These are phyloP conservation scores for Aechmea fasciata DNA, from an alignment of 176 grass and related monocot genomes.

Conservation along the genomic window DNA sequence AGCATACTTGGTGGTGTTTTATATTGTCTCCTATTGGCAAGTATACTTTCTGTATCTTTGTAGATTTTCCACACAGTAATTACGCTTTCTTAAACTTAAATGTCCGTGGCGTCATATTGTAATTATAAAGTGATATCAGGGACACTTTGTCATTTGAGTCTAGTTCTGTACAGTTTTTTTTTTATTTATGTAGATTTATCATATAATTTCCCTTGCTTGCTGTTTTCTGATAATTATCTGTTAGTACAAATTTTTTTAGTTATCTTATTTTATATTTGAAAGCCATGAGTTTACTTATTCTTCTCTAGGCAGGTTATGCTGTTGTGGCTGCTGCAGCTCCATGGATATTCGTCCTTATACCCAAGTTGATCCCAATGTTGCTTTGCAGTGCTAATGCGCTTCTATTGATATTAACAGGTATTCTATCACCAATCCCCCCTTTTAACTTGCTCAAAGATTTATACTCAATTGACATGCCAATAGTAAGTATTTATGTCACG, in stretches of 20 bases:
- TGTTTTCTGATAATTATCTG: background rate
- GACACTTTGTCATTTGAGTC: too few relatives aligned
- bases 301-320: slow-evolving; percentile 68
- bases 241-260: background rate
- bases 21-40: slow-evolving; percentile 92
- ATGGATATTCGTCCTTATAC: slow-evolving; percentile 73
- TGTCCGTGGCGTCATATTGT: too few relatives aligned
- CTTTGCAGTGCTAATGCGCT: slow-evolving; percentile 80
- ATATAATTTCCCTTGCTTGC: background rate
- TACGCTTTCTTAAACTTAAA: too few relatives aligned
- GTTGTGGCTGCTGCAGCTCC: slow-evolving; percentile 66
- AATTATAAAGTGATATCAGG: too few relatives aligned
- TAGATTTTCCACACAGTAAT: background rate
- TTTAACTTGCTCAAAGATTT: background rate
- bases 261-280: background rate
- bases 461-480: background rate
- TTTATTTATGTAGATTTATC: slow-evolving; percentile 2
- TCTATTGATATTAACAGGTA: slow-evolving; percentile 79
- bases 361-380: slow-evolving; percentile 62
- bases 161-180: background rate
- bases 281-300: slow-evolving; percentile 14
- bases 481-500: background rate
- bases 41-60: slow-evolving; percentile 28
- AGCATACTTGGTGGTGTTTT: slow-evolving; percentile 71
- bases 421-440: slow-evolving; percentile 12